Base-by-base conservation (phyloP, 192 early-diverging fungal genomes). In the Backusella sp. region DNA sequence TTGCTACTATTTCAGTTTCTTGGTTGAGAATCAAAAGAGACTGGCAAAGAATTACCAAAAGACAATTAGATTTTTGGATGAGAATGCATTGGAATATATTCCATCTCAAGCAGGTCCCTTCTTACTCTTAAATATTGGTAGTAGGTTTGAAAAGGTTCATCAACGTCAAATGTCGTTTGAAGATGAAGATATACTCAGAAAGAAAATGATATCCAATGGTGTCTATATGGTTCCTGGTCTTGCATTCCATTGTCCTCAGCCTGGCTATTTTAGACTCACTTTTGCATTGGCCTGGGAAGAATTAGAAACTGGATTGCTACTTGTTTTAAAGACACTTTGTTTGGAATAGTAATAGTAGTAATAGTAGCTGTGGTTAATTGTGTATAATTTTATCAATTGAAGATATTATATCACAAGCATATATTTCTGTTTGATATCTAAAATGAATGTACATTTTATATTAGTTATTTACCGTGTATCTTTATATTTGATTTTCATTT, bases 51-150 rank as follows among this genome's bases (percentile, higher is more conserved):
- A 82, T 37, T 95, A 93, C 76, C 74, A 71, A 8, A 35, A 65
- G 3, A 71, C 86, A 3, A 75, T 82, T 11, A 70, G 66, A 3
- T 82, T 84, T 23, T 74, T 96, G 8, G 72, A 81, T 5, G 36
- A 74, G 36, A 83, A 84, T 62, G 72, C 78, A 0, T 83, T 95
- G 66, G 66, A 82, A 35, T 93, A 82, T 70, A 41, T 91, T 14
- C 88, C 86, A 5, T 87, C 93, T 5, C 80, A 90, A 34, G 91
- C 90, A 0, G 93, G 91, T 17, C 92, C 90, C 77, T 97, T 93
- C 78, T 56, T 96, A 8, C 91, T 90, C 86, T 73, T 94, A 41
- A 88, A 91, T 52, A 78, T 93, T 7, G 66, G 71, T 26, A 86
- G 32, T 77, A 75, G 70, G 52, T 73, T 77, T 34, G 6, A 42